These are phyloP conservation scores for Pseudozyma pruni DNA, from an alignment of 1,284 basidiomycete species.

Conservation along the genomic window DNA sequence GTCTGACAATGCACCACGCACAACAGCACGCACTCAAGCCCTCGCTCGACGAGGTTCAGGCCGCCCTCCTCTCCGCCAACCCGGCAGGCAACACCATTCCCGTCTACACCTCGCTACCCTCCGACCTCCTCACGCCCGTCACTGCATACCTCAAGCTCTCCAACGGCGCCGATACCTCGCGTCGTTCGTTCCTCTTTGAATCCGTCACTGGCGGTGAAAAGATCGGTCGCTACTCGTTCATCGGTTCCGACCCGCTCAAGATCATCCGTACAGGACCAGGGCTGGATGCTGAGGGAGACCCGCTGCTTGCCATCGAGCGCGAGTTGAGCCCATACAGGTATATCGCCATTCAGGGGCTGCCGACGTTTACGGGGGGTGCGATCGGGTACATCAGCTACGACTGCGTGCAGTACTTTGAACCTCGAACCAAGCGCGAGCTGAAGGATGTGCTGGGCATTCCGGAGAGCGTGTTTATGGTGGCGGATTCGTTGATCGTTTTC, in stretches of 20 bases:
- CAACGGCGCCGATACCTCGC: slow-evolving; percentile 79
- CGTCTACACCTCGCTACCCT: slow-evolving; percentile 89
- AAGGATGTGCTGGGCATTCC: slow-evolving; percentile 84
- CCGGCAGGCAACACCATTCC: slow-evolving; percentile 84
- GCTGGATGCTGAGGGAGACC: slow-evolving; percentile 86
- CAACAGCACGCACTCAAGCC: slow-evolving; percentile 49
- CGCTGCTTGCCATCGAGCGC: slow-evolving; percentile 82
- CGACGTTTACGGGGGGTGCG: slow-evolving; percentile 96
- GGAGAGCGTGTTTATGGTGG: slow-evolving; percentile 96
- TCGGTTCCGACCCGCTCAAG: slow-evolving; percentile 94
- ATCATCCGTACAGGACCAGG: slow-evolving; percentile 87
- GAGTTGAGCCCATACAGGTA: slow-evolving; percentile 89
- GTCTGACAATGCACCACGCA: slow-evolving; percentile 4
- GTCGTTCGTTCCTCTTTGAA: slow-evolving; percentile 64
- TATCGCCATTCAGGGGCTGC: slow-evolving; percentile 87
- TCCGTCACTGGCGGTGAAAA: slow-evolving; percentile 87
- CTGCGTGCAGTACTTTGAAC: slow-evolving; percentile 93
- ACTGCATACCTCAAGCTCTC: slow-evolving; percentile 94
- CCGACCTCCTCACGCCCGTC: slow-evolving; percentile 95
- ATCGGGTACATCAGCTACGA: slow-evolving; percentile 98
- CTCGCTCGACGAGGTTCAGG: slow-evolving; percentile 57
- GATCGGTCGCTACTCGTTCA: slow-evolving; percentile 92
- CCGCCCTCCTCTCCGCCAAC: slow-evolving; percentile 45
- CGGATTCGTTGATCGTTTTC: slow-evolving; percentile 92
- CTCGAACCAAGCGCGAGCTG: slow-evolving; percentile 72